Conservation (phyloP, 1,139 yeast species). For the Blastobotrys malaysiensis region DNA sequence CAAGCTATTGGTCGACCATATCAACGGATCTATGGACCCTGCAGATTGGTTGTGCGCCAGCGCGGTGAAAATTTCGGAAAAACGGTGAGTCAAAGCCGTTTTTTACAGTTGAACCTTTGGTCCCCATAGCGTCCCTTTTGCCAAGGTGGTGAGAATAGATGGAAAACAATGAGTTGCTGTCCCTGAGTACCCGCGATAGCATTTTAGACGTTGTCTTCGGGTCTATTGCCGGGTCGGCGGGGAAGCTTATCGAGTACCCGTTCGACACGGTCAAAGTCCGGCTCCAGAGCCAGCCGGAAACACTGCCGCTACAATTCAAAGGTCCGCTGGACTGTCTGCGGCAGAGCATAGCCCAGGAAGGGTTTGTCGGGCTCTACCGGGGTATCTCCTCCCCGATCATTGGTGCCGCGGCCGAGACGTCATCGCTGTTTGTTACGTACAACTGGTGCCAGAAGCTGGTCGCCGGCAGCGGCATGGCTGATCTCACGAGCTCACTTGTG, state of each 20-base stretch:
- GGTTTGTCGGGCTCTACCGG: conserved; percentile 55
- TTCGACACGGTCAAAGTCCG: conserved; percentile 90
- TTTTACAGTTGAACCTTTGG: neutral
- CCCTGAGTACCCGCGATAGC: conserved; percentile 2
- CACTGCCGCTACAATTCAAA: conserved; percentile 37
- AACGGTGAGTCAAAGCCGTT: neutral
- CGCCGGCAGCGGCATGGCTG: conserved; percentile 10
- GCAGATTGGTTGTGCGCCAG: neutral
- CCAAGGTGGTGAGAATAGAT: neutral
- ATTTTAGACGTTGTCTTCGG: conserved; percentile 31
- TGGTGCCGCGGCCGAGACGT: conserved; percentile 86
- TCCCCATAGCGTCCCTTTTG: neutral
- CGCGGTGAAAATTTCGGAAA: neutral
- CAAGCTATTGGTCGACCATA: too few relatives aligned
- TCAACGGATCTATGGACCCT: neutral
- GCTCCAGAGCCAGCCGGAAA: conserved; percentile 63
- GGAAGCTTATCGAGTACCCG: conserved; percentile 84
- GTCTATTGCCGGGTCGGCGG: conserved; percentile 66
- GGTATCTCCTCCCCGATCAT: conserved; percentile 73
- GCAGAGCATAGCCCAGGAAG: conserved; percentile 60
- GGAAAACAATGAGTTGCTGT: conserved; percentile 3
- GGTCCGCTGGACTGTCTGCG: conserved; percentile 59
- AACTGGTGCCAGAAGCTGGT: conserved; percentile 41
- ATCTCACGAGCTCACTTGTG: conserved; percentile 31
- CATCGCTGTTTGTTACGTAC: conserved; percentile 62